Percentiles rank a stretch among this genome's conserved stretches.
Conservation (phyloP, 108 stramenopile genomes). For the Halocafeteria seosinensis region DNA sequence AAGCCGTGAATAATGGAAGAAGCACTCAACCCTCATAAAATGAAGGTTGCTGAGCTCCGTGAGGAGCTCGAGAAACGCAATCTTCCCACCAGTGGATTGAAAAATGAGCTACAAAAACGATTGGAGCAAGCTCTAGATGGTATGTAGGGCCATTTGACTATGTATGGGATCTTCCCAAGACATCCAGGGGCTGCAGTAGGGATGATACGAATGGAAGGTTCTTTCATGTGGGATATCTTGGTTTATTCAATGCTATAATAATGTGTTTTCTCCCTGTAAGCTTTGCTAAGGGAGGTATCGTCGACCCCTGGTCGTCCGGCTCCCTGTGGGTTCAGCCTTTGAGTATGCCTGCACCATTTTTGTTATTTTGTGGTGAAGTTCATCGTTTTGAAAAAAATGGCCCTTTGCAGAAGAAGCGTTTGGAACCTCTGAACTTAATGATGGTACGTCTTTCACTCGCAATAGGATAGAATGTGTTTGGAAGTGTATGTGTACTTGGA, state of each 20-base stretch:
- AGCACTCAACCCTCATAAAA: slow-evolving; percentile 8
- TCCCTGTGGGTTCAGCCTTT: no score
- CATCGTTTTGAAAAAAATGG: no score
- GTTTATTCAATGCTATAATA: neutral
- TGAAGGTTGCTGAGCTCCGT: slow-evolving; percentile 1
- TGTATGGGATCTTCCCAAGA: neutral
- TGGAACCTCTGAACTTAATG: no score
- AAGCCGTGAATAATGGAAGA: no score
- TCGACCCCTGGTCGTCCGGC: no score
- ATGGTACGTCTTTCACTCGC: no score
- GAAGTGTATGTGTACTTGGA: no score
- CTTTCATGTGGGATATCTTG: neutral
- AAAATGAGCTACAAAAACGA: neutral
- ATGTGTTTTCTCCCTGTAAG: neutral
- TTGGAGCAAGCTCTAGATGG: neutral
- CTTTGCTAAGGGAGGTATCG: neutral
- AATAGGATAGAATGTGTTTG: no score
- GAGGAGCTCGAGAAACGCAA: neutral
- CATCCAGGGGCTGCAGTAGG: neutral
- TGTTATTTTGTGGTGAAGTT: no score
- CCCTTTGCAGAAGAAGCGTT: no score
- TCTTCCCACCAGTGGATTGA: neutral
- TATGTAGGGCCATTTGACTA: neutral
- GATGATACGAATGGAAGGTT: neutral
- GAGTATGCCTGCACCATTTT: no score